Evolutionary conservation across 139 green algal genomes (phyloP), one percentile per base, ranked within the genome.

Genomic region (Bryopsis sp.): DNA sequence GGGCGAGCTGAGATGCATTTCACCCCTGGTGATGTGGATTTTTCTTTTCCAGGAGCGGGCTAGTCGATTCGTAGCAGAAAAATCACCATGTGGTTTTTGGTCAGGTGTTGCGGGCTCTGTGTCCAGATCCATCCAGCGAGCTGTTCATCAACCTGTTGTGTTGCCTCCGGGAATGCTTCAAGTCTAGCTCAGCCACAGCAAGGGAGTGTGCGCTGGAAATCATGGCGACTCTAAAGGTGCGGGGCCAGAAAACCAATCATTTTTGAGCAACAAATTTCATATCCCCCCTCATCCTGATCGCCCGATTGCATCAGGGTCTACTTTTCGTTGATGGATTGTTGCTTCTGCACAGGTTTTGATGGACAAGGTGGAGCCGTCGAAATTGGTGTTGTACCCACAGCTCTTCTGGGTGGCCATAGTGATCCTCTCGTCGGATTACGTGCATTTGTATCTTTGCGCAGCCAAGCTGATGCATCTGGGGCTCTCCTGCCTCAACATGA

Each of bases 101-200:
- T 1, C 65, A 80, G 78, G 76, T 82, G 37, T 91, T 89, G 61
- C 82, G 91, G 1, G 82, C 87, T 26, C 78, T 97, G 70, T 50
- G 58, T 28, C 91, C 90, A 39, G 59, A 62, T 22, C 68, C 89
- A 2, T 86, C 50, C 11, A 79, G 47, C 22, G 81, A 93, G 31
- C 80, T 84, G 2, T 88, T 79, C 59, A 70, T 78, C n/a, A 76
- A 72, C 8, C 79, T 97, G 62, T 74, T 97, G 69, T 31, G 65
- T 3, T 87, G 78, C 48, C 73, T 97, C 70, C 77, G 92, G 62
- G 82, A 78, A 33, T 94, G 88, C 80, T 78, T 96, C 34, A 47
- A 47, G 24, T 67, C 46, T 24, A 47, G 72, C 7, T 37, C 70
- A 7, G 31, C 69, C 5, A 62, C 61, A 24, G 70, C 79, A 1